Evolutionary conservation across 768 basidiomycete species (phyloP).

Genomic region (Kwoniella pini): DNA sequence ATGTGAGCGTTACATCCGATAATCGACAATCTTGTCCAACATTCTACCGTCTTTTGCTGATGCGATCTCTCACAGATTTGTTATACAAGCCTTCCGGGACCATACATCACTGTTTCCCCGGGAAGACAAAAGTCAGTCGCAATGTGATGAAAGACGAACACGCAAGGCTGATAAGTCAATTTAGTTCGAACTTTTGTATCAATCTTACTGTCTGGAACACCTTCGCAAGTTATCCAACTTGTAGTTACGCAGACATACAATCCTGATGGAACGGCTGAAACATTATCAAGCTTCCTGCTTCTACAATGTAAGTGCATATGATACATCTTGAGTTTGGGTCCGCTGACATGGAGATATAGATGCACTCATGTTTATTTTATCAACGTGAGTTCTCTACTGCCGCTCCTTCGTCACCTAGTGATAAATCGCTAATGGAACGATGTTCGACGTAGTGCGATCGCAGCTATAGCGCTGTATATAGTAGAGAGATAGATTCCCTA

Average conservation of each 20-base stretch:
- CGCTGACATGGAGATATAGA: conserved; percentile 46
- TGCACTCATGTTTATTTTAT: conserved; percentile 58
- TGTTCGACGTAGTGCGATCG: conserved; percentile 17
- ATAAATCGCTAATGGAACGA: no score
- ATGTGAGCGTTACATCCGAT: conserved; percentile 21
- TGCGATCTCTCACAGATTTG: conserved; percentile 24
- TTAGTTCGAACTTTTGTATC: conserved; percentile 58
- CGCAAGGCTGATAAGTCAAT: no score
- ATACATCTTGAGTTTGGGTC: not conserved
- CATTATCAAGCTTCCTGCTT: conserved; percentile 58
- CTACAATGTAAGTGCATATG: conserved; percentile 56
- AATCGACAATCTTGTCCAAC: not conserved
- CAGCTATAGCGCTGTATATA: conserved; percentile 28
- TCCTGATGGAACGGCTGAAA: conserved; percentile 58
- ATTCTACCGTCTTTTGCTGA: not conserved
- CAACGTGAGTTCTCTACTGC: conserved; percentile 54
- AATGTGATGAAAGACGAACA: not conserved
- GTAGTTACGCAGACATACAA: conserved; percentile 59
- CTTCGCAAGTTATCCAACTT: conserved; percentile 57
- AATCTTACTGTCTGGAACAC: conserved; percentile 60
- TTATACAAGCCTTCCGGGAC: conserved; percentile 46
- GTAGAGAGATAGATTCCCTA: conserved; percentile 2
- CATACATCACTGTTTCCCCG: conserved; percentile 53
- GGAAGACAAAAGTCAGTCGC: conserved; percentile 51
- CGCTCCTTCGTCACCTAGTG: not conserved